These are phyloP conservation scores for Boletus huronensis DNA, from an alignment of 768 basidiomycete genomes.

Conservation along the genomic window DNA sequence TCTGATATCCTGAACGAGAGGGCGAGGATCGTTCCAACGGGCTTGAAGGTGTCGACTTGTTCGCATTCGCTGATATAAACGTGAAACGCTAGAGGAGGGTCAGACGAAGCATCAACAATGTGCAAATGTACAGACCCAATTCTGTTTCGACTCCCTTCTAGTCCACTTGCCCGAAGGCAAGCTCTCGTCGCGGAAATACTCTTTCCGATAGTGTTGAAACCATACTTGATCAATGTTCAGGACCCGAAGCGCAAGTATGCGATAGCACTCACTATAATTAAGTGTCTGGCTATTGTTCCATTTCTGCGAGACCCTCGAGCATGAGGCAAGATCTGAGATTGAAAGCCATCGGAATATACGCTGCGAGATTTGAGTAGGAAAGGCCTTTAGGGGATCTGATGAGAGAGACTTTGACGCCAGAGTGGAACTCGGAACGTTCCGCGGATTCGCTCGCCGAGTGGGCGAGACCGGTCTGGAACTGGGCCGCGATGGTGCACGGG, in stretches of 20 bases:
- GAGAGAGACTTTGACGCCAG: slow-evolving; percentile 21
- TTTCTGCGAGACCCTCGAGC: slow-evolving; percentile 77
- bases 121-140: slow-evolving; percentile 54
- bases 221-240: slow-evolving; percentile 56
- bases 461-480: slow-evolving; percentile 44
- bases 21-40: slow-evolving; percentile 50
- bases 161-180: slow-evolving; percentile 87
- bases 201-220: slow-evolving; percentile 89
- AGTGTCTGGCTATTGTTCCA: slow-evolving; percentile 88
- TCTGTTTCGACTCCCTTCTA: slow-evolving; percentile 89
- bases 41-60: slow-evolving; percentile 39
- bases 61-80: slow-evolving; percentile 39
- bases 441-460: slow-evolving; percentile 18
- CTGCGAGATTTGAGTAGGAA: slow-evolving; percentile 83
- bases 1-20: slow-evolving; percentile 61
- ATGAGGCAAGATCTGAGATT: slow-evolving; percentile 66
- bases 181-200: slow-evolving; percentile 79
- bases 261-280: slow-evolving; percentile 67
- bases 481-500: slow-evolving; percentile 51
- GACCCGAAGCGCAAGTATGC: background rate
- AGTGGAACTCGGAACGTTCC: slow-evolving; percentile 27
- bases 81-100: slow-evolving; percentile 47
- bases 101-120: slow-evolving; percentile 10
- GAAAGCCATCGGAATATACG: slow-evolving; percentile 65
- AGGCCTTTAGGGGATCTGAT: slow-evolving; percentile 59